Base-by-base conservation (phyloP, 305 asterid genomes). In the Solanum hybrid region DNA sequence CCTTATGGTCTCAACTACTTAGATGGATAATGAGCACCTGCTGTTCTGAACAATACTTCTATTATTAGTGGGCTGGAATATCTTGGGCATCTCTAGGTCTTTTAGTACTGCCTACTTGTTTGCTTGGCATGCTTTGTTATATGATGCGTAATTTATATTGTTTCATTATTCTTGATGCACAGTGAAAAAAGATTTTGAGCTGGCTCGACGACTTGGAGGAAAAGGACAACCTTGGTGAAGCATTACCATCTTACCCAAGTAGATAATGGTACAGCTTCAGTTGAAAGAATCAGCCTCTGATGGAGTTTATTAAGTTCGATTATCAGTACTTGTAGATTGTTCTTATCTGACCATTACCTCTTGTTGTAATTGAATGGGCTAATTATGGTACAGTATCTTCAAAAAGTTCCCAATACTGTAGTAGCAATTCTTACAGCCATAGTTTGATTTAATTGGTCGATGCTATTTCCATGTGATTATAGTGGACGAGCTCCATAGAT, bases 161-260 rank as follows among this genome's bases (percentile, higher is more conserved):
- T 37, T 10, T 75, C 75, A 51, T 88, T 89, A 81, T 87, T 32
- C 39, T 86, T 90, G 82, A 33, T 91, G 81, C 88, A 80, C 97
- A 97, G 99, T 97, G 99, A 96, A 95, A 93, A 97, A 95, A 93
- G 99, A 97, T 93, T 95, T 94, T 75, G 98, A 96, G 92, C 93
- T 97, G 93, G 99, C 99, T 13, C 92, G 99, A 61, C 95, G 99
- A 70, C 94, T 97, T 88, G 98, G 98, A 88, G 99, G 99, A 51
- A 94, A 95, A 92, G 99, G 99, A 86, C 95, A 90, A 87, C 97
- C 97, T 24, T 95, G 98, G 99, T 95, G 96, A 95, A 79, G 68
- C 61, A n/a, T 82, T 70, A 76, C 76, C 90, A 26, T 76, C 90
- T 84, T 79, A 41, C 77, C 26, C 45, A 20, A 29, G n/a, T 14